Percentiles rank a stretch among this genome's conserved stretches.
phyloP scores from a whole-genome alignment of 345 rosid species.

The Populus ilicifolia region DNA sequence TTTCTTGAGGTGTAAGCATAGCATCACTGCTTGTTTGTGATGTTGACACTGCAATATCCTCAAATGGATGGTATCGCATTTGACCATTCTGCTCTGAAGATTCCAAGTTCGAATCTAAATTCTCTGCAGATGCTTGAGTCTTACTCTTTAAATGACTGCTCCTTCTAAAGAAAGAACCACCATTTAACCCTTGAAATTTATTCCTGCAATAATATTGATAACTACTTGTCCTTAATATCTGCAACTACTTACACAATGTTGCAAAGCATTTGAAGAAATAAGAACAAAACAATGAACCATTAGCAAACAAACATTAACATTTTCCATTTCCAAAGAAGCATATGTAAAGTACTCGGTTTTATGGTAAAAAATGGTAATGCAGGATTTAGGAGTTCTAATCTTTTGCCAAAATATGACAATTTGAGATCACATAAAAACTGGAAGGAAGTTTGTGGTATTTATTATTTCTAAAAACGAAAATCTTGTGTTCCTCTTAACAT shows the following conservation, averaged over 20 bases:
- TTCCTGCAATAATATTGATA: conserved; percentile 30
- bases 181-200: conserved; percentile 38
- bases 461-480: not conserved
- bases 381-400: not conserved
- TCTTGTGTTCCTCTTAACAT: not conserved
- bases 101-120: conserved; percentile 54
- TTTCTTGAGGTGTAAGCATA: conserved; percentile 68
- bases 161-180: conserved; percentile 34
- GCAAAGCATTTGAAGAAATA: not conserved
- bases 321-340: too few relatives aligned
- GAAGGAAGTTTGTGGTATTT: not conserved
- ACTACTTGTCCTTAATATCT: not conserved
- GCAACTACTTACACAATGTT: not conserved
- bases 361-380: not conserved
- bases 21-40: conserved; percentile 41
- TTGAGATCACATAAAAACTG: not conserved
- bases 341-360: not conserved
- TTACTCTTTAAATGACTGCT: conserved; percentile 40
- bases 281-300: not conserved
- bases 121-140: conserved; percentile 58
- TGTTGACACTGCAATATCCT: conserved; percentile 56
- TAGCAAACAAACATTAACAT: not conserved
- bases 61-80: conserved; percentile 69
- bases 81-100: conserved; percentile 50
- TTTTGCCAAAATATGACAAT: not conserved